These are phyloP conservation scores for Silene noctiflora DNA, from an alignment of 179 eudicot species.

Conservation along the genomic window DNA sequence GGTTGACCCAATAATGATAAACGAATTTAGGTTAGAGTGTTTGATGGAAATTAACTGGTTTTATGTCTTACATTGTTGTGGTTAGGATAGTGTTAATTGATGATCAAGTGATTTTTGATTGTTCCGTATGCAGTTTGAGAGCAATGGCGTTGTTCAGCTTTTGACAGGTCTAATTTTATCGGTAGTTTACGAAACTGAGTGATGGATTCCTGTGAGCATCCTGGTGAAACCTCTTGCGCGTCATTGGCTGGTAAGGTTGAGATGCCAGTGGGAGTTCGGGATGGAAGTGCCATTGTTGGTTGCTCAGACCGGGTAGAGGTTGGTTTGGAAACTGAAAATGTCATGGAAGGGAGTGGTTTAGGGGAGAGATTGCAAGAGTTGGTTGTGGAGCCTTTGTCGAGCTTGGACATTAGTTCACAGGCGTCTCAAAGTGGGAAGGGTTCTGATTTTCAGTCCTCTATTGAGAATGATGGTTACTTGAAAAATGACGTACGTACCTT, in stretches of 20 bases:
- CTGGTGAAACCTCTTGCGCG: conserved; percentile 12
- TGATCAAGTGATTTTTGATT: conserved; percentile 26
- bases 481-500: conserved; percentile 7
- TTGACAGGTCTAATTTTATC: conserved; percentile 19
- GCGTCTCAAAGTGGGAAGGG: conserved; percentile 4
- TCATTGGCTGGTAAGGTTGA: conserved; percentile 8
- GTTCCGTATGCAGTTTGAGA: conserved; percentile 19
- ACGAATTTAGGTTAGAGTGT: not conserved
- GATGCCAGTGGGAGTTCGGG: not conserved
- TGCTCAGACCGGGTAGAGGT: conserved; percentile 2
- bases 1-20: not conserved
- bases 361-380: conserved; percentile 21
- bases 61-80: conserved; percentile 27
- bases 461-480: conserved; percentile 17
- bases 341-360: conserved; percentile 3
- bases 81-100: conserved; percentile 17
- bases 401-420: conserved; percentile 18
- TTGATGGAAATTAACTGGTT: conserved; percentile 3
- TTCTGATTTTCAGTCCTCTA: conserved; percentile 16
- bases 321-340: conserved; percentile 15
- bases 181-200: conserved; percentile 12
- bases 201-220: conserved; percentile 32
- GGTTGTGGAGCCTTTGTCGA: conserved; percentile 18
- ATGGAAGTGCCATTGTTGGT: not conserved
- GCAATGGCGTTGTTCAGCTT: conserved; percentile 11